A percentile compares a stretch with the other conserved stretches of the same genome.
phyloP scores from a whole-genome alignment of 768 basidiomycete genomes.

The Lactarius pseudohatsudake region DNA sequence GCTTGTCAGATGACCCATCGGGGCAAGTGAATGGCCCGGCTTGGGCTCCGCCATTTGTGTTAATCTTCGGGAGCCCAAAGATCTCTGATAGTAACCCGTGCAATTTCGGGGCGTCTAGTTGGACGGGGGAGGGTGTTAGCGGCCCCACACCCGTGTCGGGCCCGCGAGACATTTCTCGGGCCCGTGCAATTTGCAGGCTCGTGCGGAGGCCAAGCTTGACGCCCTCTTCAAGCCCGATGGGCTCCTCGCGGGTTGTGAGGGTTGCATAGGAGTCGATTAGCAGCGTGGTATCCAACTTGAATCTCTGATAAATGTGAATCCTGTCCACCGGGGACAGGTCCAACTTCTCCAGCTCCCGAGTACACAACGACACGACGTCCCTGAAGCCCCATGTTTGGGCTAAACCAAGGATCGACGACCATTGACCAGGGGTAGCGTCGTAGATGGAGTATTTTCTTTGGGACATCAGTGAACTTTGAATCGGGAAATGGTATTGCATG shows the following conservation, averaged over 20 bases:
- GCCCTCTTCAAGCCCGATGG: slow-evolving; percentile 42
- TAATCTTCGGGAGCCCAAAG: slow-evolving; percentile 6
- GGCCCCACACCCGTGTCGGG: slow-evolving; percentile 9
- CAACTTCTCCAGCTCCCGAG: slow-evolving; percentile 42
- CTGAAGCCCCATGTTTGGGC: slow-evolving; percentile 44
- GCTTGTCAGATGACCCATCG: not conserved
- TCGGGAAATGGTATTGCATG: not conserved
- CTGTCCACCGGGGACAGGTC: slow-evolving; percentile 39
- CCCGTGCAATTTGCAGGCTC: slow-evolving; percentile 39
- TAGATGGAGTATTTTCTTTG: slow-evolving; percentile 41
- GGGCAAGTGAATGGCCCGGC: slow-evolving; percentile 13
- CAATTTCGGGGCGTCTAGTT: slow-evolving; percentile 4
- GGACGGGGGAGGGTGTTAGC: slow-evolving; percentile 18
- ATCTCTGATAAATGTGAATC: slow-evolving; percentile 41
- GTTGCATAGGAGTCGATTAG: slow-evolving; percentile 40
- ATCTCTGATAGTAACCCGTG: slow-evolving; percentile 8
- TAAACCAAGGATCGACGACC: slow-evolving; percentile 43
- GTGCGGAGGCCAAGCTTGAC: slow-evolving; percentile 44
- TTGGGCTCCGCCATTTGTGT: not conserved
- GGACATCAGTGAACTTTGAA: slow-evolving; percentile 6
- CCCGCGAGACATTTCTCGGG: slow-evolving; percentile 38
- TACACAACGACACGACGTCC: slow-evolving; percentile 40
- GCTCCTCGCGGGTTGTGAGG: slow-evolving; percentile 40
- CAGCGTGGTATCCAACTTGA: slow-evolving; percentile 37
- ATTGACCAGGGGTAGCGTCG: slow-evolving; percentile 42